Evolutionary conservation across 352 stramenopile genomes (phyloP), one percentile per base, ranked within the genome.

Genomic region (Albugo laibachii): DNA sequence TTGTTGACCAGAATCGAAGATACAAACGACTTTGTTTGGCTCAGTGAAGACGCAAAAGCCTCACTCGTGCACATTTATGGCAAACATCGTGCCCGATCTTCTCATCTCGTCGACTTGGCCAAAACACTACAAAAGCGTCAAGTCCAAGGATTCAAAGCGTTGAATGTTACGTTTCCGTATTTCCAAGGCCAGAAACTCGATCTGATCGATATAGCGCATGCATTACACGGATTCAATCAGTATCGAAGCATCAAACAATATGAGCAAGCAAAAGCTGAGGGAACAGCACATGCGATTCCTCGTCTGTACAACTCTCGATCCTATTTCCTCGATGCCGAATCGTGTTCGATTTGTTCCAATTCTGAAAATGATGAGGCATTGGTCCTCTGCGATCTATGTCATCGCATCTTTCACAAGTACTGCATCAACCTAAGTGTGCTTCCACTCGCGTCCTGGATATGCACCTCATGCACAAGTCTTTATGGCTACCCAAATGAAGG

Each of bases 161-260:
- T 88, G 46, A 59, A 80, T 18, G 75, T 88, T 47, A 59, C 74
- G 2, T 88, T 88, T 39, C 75, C 75, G 5, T 85, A 66, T 48
- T 88, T 85, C 49, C 70, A 84, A 69, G 65, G 59, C 47, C 68
- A 82, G 45, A 84, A 83, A 48, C 53, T 88, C 39, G 70, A 80
- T 44, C 49, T 88, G 41, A 88, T 84, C 60, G 85, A 88, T 51
- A 82, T 85, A 56, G 75, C 61, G 1, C 75, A 88, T 52, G 72
- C 75, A 40, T 63, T 88, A 13, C 75, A 88, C 45, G 64, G 68
- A 21, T 88, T 84, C 49, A 72, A 88, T 50, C 52, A 78, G 45
- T 88, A 82, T 66, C 69, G 73, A 53, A 82, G 84, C 64, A 84
- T 85, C 56, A 88, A 88, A 57, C 54, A 83, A 51, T 65, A 81